A percentile compares a stretch with the other conserved stretches of the same genome.
phyloP scores from a whole-genome alignment of 208 protist genomes.

The Acanthamoeba healyi region DNA sequence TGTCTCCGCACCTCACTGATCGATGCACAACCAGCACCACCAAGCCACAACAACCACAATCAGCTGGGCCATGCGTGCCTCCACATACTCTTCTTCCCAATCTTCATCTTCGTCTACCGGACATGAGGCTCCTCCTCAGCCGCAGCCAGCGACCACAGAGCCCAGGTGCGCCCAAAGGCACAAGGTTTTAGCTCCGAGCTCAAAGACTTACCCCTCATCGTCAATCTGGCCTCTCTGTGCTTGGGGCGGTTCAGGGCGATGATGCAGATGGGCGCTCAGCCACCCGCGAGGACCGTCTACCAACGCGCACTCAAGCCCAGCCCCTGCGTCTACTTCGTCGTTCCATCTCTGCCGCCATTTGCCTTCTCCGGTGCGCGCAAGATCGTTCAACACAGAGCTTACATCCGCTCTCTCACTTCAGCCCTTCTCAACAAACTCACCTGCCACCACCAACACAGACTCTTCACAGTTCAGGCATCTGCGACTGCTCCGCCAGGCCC shows the following conservation, averaged over 20 bases:
- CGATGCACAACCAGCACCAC: too few relatives aligned
- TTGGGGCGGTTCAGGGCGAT: neutral
- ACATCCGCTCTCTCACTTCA: neutral
- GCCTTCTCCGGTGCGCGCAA: neutral
- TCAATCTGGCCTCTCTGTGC: too few relatives aligned
- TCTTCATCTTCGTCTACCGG: too few relatives aligned
- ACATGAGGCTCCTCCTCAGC: too few relatives aligned
- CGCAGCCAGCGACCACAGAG: neutral
- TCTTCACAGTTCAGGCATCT: neutral
- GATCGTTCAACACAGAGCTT: neutral
- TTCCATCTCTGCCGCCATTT: neutral
- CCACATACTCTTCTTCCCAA: neutral
- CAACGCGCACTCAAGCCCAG: constrained; percentile 43
- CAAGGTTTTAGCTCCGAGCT: too few relatives aligned
- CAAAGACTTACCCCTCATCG: too few relatives aligned
- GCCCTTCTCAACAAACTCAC: neutral
- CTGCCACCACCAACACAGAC: neutral
- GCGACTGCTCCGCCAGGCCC: neutral
- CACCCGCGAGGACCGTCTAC: neutral
- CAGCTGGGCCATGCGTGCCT: neutral
- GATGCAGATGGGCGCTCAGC: constrained; percentile 41
- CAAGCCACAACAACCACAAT: neutral
- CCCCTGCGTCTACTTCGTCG: neutral
- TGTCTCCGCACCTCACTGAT: too few relatives aligned
- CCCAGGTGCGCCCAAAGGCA: too few relatives aligned